Conservation (phyloP, 2,329 filamentous ascomycete species). For the Trichoderma sp. region DNA sequence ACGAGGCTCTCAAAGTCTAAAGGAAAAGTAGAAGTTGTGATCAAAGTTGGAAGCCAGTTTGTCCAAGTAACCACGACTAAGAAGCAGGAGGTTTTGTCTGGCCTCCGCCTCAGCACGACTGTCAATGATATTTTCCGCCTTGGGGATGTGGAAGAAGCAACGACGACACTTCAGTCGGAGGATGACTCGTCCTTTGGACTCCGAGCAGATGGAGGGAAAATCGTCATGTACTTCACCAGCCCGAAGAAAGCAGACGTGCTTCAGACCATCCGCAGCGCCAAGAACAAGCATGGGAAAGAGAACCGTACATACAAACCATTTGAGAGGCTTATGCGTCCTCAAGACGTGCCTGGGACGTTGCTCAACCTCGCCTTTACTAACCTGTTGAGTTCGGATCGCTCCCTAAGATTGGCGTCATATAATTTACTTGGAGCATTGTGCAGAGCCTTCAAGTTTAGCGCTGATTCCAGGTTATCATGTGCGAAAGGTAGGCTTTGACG, state of each 20-base stretch:
- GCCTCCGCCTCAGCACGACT: conserved; percentile 57
- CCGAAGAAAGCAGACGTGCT: conserved; percentile 61
- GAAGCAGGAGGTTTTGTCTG: conserved; percentile 65
- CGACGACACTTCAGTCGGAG: conserved; percentile 61
- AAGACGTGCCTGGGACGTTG: conserved; percentile 67
- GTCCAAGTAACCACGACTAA: conserved; percentile 67
- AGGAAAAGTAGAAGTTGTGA: conserved; percentile 66
- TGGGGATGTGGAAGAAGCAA: conserved; percentile 64
- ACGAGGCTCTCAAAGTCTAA: conserved; percentile 65
- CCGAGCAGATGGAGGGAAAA: conserved; percentile 65
- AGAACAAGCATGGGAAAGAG: conserved; percentile 63
- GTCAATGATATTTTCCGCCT: conserved; percentile 69
- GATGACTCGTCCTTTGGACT: conserved; percentile 66
- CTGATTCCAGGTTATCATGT: conserved; percentile 59
- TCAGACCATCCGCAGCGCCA: conserved; percentile 60
- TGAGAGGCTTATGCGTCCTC: conserved; percentile 63
- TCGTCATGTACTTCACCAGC: conserved; percentile 70
- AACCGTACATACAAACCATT: conserved; percentile 57
- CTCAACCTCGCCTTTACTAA: conserved; percentile 67
- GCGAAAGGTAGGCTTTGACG: conserved; percentile 49
- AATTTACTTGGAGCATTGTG: conserved; percentile 65
- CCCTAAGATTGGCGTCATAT: conserved; percentile 61
- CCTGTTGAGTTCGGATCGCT: conserved; percentile 58
- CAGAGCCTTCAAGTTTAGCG: conserved; percentile 63
- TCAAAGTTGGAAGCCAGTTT: conserved; percentile 67